Conservation (phyloP, 1,284 basidiomycete species). For the Apiotrichum akiyoshidainum region DNA sequence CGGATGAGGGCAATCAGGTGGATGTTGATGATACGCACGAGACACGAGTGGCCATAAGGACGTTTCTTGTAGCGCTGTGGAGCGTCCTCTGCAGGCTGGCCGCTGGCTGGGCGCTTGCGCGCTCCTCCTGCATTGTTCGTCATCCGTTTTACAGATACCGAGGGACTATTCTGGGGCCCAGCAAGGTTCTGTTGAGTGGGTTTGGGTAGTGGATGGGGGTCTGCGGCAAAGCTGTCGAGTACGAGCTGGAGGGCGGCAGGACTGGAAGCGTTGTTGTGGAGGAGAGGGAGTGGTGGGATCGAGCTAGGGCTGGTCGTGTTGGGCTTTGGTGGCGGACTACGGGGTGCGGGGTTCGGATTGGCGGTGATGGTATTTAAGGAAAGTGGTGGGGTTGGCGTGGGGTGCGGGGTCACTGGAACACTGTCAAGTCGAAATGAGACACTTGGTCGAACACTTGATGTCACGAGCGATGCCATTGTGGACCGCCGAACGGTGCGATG, state of each 20-base stretch:
- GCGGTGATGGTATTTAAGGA: not conserved
- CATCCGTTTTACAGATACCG: not conserved
- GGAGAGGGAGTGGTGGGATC: no score
- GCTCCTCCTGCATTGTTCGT: not conserved
- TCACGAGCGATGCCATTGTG: not conserved
- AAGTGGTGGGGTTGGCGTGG: not conserved
- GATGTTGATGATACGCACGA: not conserved
- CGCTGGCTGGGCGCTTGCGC: not conserved
- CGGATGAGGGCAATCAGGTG: not conserved
- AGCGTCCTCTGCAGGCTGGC: not conserved
- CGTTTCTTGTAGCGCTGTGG: constrained; percentile 12
- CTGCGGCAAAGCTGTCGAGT: not conserved
- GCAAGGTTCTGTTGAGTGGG: no score
- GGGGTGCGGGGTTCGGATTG: constrained; percentile 6
- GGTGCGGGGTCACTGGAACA: not conserved
- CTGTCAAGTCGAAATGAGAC: not conserved
- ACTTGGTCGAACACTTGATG: not conserved
- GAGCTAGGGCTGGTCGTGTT: not conserved
- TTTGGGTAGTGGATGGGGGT: no score
- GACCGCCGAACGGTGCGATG: not conserved
- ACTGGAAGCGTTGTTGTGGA: not conserved
- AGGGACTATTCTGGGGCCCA: not conserved
- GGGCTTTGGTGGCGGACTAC: not conserved
- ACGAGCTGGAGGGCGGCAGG: not conserved
- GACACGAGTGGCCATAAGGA: constrained; percentile 8